Base-by-base conservation (phyloP, 108 stramenopile species). In the Cyclotella cryptica region DNA sequence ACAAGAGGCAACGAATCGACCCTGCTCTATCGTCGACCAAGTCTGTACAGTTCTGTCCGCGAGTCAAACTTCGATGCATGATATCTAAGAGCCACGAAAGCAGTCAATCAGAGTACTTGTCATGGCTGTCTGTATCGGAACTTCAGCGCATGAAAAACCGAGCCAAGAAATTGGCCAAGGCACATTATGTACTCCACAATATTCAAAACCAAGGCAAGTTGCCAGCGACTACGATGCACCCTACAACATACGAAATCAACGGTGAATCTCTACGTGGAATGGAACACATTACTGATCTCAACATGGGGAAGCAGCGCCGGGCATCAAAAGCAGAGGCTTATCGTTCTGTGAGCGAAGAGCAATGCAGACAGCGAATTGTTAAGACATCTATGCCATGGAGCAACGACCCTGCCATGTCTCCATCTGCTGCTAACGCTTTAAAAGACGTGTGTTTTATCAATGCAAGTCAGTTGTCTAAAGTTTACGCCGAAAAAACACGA, bases 251-350 rank as follows among this genome's bases (percentile, higher is more conserved):
- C n/a, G 55, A 57, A 57, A 19, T 57, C 14, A 57, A 24, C 10
- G 55, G 55, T 15, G 55, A 57, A 18, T 57, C 55, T 10, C n/a
- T 57, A 24, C 55, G 55, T 19, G 55, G 55, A 57, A 57, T 57
- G 55, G 55, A 57, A 24, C 55, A 57, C 55, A 24, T 57, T 19
- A 57, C 55, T 18, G 55, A 57, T 18, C n/a, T 57, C n/a, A 9
- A 10, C 55, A 57, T 57, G 55, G 55, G 55, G 14, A 19, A 24
- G 21, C 55, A 10, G 10, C 55, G 55, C n/a, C 55, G n/a, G n/a
- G n/a, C 21, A 15, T 24, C 24, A 9, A 57, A 57, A n/a, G n/a
- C 55, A 19, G 24, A 57, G 55, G 55, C 55, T 10, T 15, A 24
- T n/a, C 9, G 10, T 9, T 24, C 55, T 24, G 24, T 24, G 14